Evolutionary conservation across 2,329 filamentous ascomycete genomes (phyloP).

Genomic region (Exophiala spinifera): DNA sequence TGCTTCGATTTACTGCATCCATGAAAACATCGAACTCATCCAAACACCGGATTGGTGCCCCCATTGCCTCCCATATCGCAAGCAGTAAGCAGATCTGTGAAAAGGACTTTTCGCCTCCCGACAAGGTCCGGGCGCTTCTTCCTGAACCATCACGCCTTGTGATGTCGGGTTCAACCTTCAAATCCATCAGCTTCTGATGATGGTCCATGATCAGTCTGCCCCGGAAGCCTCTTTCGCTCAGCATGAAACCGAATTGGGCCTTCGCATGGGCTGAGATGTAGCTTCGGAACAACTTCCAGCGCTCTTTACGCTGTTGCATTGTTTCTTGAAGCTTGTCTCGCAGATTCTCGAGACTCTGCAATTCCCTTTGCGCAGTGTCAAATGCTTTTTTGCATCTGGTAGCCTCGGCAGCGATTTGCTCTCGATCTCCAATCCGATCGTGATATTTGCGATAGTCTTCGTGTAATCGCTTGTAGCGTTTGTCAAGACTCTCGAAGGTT

Average conservation of each 20-base stretch:
- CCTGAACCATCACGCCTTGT: constrained; percentile 68
- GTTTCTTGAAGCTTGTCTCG: constrained; percentile 55
- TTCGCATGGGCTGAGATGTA: constrained; percentile 83
- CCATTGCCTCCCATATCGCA: constrained; percentile 97
- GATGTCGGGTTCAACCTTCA: constrained; percentile 70
- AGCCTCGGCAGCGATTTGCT: constrained; percentile 58
- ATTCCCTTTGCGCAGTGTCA: constrained; percentile 37
- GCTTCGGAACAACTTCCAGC: constrained; percentile 78
- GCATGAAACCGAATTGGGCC: constrained; percentile 80
- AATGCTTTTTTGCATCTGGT: constrained; percentile 38
- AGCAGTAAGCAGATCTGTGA: constrained; percentile 92
- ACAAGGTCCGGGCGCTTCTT: constrained; percentile 84
- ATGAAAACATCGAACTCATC: constrained; percentile 99
- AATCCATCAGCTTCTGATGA: constrained; percentile 66
- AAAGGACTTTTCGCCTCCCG: constrained; percentile 96
- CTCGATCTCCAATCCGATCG: constrained; percentile 59
- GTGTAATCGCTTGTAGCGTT: constrained; percentile 51
- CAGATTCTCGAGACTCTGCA: constrained; percentile 38
- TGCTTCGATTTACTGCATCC: constrained; percentile 92
- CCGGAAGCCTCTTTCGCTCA: constrained; percentile 85
- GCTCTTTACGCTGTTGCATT: constrained; percentile 64
- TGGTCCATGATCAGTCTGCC: constrained; percentile 80
- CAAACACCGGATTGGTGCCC: constrained; percentile 86
- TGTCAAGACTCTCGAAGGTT: constrained; percentile 53
- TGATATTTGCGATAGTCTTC: constrained; percentile 59